Percentiles rank a stretch among this genome's conserved stretches.
phyloP scores from a whole-genome alignment of 2,329 filamentous ascomycete genomes.

The Aspergillus jensenii region DNA sequence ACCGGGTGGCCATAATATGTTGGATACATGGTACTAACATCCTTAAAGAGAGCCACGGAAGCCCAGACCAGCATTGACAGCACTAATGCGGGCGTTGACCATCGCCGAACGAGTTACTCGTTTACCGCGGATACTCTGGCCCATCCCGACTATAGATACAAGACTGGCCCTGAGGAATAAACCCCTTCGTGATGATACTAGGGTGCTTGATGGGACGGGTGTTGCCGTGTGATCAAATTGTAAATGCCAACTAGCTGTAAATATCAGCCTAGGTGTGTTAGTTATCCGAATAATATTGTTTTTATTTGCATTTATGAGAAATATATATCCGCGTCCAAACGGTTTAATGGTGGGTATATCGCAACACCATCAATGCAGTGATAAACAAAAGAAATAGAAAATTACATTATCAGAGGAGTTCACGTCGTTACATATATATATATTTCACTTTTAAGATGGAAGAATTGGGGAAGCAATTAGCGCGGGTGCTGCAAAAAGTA shows the following conservation, averaged over 20 bases:
- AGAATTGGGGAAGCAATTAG: no score
- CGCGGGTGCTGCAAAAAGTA: background rate
- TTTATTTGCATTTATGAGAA: background rate
- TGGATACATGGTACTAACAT: no score
- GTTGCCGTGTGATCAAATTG: background rate
- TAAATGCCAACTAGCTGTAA: background rate
- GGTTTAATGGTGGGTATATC: background rate
- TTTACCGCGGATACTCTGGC: constrained; percentile 7
- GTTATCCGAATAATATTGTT: background rate
- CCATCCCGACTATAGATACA: constrained; percentile 1
- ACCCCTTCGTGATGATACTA: background rate
- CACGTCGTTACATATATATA: no score
- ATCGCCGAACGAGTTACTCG: constrained; percentile 5
- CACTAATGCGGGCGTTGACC: constrained; percentile 5
- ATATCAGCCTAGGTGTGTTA: no score
- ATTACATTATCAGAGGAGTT: no score
- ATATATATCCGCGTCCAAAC: background rate
- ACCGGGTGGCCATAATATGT: no score
- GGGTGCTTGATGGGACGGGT: background rate
- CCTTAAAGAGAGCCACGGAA: background rate
- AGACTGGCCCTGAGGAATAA: constrained; percentile 5
- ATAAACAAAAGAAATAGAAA: no score
- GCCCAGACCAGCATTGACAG: constrained; percentile 6
- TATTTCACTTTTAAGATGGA: no score
- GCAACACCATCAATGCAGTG: no score